A percentile compares a stretch with the other conserved stretches of the same genome.
phyloP scores from a whole-genome alignment of 192 early-diverging fungal species.

The Haplosporangium gracile region DNA sequence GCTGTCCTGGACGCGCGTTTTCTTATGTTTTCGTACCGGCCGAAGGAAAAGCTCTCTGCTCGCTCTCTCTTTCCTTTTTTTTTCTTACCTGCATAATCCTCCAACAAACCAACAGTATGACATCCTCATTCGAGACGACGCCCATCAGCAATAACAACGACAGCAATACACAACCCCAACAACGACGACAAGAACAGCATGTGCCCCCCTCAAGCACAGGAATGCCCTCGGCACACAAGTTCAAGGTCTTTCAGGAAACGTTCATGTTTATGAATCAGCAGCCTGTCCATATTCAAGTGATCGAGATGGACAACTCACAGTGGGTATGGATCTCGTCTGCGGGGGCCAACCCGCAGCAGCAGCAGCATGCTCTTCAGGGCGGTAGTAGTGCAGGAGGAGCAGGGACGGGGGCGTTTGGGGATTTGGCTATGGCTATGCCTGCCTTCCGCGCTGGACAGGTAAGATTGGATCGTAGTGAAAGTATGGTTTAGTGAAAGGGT shows the following conservation, averaged over 20 bases:
- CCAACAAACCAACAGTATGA: neutral
- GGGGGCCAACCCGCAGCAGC: constrained; percentile 14
- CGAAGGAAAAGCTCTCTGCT: too few species aligned
- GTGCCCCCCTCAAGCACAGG: neutral
- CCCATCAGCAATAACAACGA: neutral
- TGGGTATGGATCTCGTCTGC: constrained; percentile 47
- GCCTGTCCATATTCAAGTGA: constrained; percentile 42
- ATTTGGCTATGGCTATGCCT: constrained; percentile 47
- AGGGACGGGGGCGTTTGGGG: constrained; percentile 34
- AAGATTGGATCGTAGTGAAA: neutral
- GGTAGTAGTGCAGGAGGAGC: constrained; percentile 13
- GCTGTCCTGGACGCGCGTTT: too few species aligned
- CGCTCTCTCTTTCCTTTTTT: neutral
- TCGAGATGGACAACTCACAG: constrained; percentile 20
- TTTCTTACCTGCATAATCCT: neutral
- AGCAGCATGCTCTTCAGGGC: constrained; percentile 13
- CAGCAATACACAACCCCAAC: neutral
- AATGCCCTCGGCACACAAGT: neutral
- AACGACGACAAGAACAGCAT: neutral
- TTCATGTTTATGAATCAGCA: constrained; percentile 47
- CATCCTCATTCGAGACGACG: neutral
- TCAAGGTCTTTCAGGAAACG: constrained; percentile 30
- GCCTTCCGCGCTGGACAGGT: constrained; percentile 34
- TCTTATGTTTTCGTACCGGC: neutral
- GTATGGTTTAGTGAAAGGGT: neutral